Percentiles rank a stretch among this genome's conserved stretches.
Evolutionary conservation across 805 yeast species (phyloP).

Genomic region (Wickerhamomyces subpelliculosus): DNA sequence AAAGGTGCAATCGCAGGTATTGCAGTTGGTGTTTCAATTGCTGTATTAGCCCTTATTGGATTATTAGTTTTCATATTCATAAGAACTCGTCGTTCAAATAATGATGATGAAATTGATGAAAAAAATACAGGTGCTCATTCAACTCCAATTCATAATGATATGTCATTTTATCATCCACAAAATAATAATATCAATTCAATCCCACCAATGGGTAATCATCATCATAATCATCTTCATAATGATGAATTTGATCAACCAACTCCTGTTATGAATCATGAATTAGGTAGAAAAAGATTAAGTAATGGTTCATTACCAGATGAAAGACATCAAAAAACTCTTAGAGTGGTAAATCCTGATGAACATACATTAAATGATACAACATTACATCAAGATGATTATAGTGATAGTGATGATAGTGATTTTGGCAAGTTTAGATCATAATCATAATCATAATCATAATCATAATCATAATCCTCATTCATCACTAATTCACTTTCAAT

Average conservation of each 20-base stretch:
- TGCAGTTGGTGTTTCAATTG: conserved; percentile 47
- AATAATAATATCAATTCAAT: background rate
- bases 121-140: conserved; percentile 1
- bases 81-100: conserved; percentile 7
- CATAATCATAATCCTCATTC: no score
- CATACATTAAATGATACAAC: conserved; percentile 7
- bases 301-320: conserved; percentile 52
- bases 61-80: conserved; percentile 11
- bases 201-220: background rate
- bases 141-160: conserved; percentile 4
- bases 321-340: conserved; percentile 35
- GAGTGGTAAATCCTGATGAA: conserved; percentile 43
- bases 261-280: conserved; percentile 13
- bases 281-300: conserved; percentile 43
- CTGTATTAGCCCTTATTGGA: conserved; percentile 32
- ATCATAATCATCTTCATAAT: background rate
- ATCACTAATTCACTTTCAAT: background rate
- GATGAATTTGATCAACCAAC: conserved; percentile 7
- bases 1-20: conserved; percentile 57
- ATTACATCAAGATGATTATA: conserved; percentile 5
- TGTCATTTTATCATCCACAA: conserved; percentile 1
- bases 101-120: conserved; percentile 14
- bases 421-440: background rate
- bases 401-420: conserved; percentile 9
- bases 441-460: no score